Base-by-base conservation (phyloP, 192 early-diverging fungal genomes). In the Chytriomyces hyalinus region DNA sequence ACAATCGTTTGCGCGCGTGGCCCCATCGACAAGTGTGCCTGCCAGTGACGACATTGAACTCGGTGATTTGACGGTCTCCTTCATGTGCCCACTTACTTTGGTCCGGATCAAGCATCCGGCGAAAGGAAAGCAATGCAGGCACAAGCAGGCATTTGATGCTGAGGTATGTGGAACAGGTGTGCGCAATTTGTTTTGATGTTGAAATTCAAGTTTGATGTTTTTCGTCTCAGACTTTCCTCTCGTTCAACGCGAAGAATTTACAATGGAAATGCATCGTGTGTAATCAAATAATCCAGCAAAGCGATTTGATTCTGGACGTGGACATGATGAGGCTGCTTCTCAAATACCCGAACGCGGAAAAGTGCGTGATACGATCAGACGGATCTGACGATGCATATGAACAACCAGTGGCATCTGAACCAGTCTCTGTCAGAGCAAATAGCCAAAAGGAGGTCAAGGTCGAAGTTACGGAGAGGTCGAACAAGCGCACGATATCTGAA, bases 81-180 rank as follows among this genome's bases (percentile, higher is more conserved):
- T 84, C 65, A 46, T 51, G n/a, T 80, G 79, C 50, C 83, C 83
- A 6, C 43, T 84, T 6, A 67, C 78, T 4, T 67, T 84, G 7
- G 49, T 28, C 5, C 70, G 80, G 49, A 82, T 84, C 6, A 43
- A 73, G 1, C 46, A 68, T 57, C 78, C 80, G 0, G 69, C 36
- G 61, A 82, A 80, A 62, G 77, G 78, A n/a, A 7, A 17, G 28
- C 72, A 67, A 49, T 84, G 83, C 65, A 7, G 13, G 11, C 83
- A 84, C 57, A 15, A 15, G 48, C 80, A 79, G 48, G 70, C 74
- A 45, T 84, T 84, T 78, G 83, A 84, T 65, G 49, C 49, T 22
- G 71, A 69, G 82, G 82, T 82, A 13, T 49, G n/a, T 43, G 5
- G 22, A 17, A 15, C 2, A 36, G 9, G 9, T 24, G 6, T 49